These are phyloP conservation scores for Dendrocalamus latiflorus DNA, from an alignment of 202 grass and related monocot species.

Conservation along the genomic window DNA sequence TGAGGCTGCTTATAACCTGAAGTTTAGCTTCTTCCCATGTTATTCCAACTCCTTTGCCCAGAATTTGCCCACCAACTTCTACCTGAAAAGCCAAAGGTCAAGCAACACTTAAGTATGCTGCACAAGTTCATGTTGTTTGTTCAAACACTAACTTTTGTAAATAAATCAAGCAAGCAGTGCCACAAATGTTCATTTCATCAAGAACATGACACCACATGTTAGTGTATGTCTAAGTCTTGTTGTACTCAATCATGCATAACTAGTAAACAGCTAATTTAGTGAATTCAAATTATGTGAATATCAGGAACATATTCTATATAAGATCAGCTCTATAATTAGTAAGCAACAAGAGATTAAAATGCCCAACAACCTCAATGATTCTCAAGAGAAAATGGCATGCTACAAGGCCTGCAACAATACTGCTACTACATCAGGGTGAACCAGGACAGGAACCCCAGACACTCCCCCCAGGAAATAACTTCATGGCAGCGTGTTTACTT, in stretches of 20 bases:
- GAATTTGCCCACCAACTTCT: constrained; percentile 67
- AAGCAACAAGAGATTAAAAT: neutral
- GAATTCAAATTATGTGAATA: neutral
- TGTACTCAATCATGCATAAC: neutral
- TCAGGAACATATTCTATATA: neutral
- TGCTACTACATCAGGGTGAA: neutral
- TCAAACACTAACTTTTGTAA: neutral
- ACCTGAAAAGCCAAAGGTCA: constrained; percentile 43
- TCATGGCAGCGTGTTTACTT: neutral
- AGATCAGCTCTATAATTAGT: neutral
- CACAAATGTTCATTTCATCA: neutral
- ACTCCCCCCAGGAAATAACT: neutral
- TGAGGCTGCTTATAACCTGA: constrained; percentile 39
- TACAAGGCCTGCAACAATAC: neutral
- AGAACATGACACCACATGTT: neutral
- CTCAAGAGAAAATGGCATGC: neutral
- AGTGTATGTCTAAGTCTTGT: neutral
- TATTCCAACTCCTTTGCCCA: constrained; percentile 58
- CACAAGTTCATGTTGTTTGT: neutral
- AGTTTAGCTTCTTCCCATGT: constrained; percentile 94
- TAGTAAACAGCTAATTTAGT: neutral
- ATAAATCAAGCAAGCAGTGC: neutral
- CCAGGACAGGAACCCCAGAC: neutral
- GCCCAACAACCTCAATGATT: neutral
- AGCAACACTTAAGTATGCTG: neutral